Conservation (phyloP, 2,329 filamentous ascomycete genomes). For the Penicillium sp. region DNA sequence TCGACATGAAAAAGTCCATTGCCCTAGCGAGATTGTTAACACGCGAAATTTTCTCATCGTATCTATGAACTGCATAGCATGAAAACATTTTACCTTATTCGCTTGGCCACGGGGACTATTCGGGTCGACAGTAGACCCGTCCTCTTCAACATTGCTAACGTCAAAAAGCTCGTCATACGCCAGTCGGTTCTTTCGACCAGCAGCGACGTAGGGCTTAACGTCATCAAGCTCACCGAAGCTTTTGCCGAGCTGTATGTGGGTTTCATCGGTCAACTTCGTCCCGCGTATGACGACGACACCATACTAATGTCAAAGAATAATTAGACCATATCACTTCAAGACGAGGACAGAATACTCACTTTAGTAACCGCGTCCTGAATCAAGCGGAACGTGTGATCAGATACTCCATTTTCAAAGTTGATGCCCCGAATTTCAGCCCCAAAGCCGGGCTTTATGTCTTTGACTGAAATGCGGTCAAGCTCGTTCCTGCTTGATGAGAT, state of each 20-base stretch:
- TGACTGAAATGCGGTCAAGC: too few species aligned
- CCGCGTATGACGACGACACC: constrained; percentile 58
- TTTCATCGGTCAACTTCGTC: constrained; percentile 57
- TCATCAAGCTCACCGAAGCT: constrained; percentile 54
- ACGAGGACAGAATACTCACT: too few species aligned
- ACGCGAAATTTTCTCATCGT: too few species aligned
- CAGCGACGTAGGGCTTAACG: constrained; percentile 54
- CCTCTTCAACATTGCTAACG: constrained; percentile 59
- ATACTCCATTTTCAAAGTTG: too few species aligned
- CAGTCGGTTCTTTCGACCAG: constrained; percentile 55
- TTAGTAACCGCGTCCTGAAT: too few species aligned
- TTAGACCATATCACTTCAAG: too few species aligned
- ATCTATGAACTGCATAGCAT: too few species aligned
- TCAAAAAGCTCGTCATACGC: constrained; percentile 61
- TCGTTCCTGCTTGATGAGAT: too few species aligned
- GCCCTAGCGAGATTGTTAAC: too few species aligned
- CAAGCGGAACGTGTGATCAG: too few species aligned
- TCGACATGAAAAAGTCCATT: constrained; percentile 36
- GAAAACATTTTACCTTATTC: constrained; percentile 33
- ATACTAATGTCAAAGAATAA: constrained; percentile 44
- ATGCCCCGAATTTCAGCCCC: too few species aligned
- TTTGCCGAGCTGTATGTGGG: constrained; percentile 57
- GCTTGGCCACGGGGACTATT: constrained; percentile 14
- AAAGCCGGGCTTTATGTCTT: too few species aligned
- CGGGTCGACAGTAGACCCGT: constrained; percentile 39